A percentile compares a stretch with the other conserved stretches of the same genome.
These are phyloP conservation scores for Sugiyamaella valdiviana DNA, from an alignment of 805 yeast genomes.

Conservation along the genomic window DNA sequence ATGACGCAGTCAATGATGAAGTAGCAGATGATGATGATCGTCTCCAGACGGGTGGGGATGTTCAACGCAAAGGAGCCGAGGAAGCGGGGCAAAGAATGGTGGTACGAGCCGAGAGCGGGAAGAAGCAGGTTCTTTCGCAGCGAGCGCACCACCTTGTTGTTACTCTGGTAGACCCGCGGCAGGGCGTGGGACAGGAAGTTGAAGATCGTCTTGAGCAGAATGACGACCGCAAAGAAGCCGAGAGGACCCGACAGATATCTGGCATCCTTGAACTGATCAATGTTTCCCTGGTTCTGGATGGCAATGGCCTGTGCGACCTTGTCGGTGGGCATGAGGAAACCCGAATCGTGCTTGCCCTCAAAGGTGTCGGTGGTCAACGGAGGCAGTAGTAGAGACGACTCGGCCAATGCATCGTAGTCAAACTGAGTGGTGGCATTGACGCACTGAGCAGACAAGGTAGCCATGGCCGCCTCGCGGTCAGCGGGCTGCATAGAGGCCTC, in stretches of 20 bases:
- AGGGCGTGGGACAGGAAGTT: neutral
- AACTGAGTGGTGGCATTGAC: neutral
- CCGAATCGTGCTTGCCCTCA: slow-evolving; percentile 1
- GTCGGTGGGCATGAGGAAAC: slow-evolving; percentile 6
- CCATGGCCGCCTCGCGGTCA: slow-evolving; percentile 1
- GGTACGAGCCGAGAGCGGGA: slow-evolving; percentile 1
- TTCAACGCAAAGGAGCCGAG: slow-evolving; percentile 3
- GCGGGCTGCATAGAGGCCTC: too few species aligned
- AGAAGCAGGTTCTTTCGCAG: slow-evolving; percentile 1
- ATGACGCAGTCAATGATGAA: slow-evolving; percentile 27
- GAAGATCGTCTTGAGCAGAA: neutral
- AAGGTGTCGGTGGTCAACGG: neutral
- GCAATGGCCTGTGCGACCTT: slow-evolving; percentile 4
- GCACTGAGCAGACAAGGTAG: slow-evolving; percentile 4
- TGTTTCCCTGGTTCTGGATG: slow-evolving; percentile 1
- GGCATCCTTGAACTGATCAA: neutral
- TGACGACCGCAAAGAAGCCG: slow-evolving; percentile 11
- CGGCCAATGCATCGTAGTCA: neutral
- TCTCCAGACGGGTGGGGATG: slow-evolving; percentile 22
- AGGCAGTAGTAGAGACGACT: neutral
- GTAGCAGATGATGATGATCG: slow-evolving; percentile 31
- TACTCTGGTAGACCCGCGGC: neutral
- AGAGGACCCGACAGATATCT: slow-evolving; percentile 4
- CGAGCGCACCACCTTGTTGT: neutral
- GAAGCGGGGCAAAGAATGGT: neutral